Base-by-base conservation (phyloP, 2,329 filamentous ascomycete species). In the Paradendryphiella salina region DNA sequence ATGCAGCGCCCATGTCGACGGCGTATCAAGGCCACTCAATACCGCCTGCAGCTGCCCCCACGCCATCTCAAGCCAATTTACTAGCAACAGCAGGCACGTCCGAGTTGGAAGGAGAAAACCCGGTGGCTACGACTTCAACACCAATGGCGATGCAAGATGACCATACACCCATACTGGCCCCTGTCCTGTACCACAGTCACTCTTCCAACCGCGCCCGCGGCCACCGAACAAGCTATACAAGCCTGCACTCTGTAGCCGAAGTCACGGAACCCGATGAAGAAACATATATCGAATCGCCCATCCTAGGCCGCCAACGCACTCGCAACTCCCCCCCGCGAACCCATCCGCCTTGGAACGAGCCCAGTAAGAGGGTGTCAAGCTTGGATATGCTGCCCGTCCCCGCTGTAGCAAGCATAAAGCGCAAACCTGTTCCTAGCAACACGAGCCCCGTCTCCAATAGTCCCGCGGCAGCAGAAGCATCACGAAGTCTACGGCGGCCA, bases 201-300 rank as follows among this genome's bases (percentile, higher is more conserved):
- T 66, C 61, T 35, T 72, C 69, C 6, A 71, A 68, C 35, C 63
- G 67, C 7, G 67, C 66, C 2, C 52, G 69, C 26, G 69, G 69
- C 10, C 67, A 60, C 36, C 56, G 69, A 37, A 68, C 67, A 32
- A 71, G 67, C 49, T 63, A 69, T 47, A 55, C 46, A 4, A 70
- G 64, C 48, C 50, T 73, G 13, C 65, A 67, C 35, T 63, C 70
- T 1, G 69, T 73, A 3, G 57, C 67, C 13, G 70, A 73, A 47
- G 54, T 67, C 5, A 54, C 58, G 3, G 70, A 72, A 44, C 67
- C 68, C 7, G 63, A 68, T 10, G 66, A 67, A 0, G 49, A 53
- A 4, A 34, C 21, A n/a, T 23, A 35, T 1, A 20, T 28, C 11
- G 62, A 66, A n/a, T 64, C 67, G 1, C 65, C 61, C 0, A 37